Conservation (phyloP, 768 basidiomycete species). For the Phlebiopsis flavidoalba region DNA sequence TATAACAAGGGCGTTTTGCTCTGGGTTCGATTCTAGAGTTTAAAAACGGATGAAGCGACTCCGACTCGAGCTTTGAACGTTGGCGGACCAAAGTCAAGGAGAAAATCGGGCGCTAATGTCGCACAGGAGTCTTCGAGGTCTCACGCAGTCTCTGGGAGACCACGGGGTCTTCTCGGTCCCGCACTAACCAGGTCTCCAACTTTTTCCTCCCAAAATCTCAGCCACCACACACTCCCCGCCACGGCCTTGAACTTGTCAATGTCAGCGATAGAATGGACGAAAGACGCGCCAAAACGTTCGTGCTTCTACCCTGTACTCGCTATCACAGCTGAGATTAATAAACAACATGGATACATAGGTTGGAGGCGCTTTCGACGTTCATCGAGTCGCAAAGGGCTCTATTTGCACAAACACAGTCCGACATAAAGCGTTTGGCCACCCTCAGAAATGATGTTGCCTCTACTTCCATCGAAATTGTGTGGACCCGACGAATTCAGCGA, state of each 20-base stretch:
- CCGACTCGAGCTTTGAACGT: no score
- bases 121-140: background rate
- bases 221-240: background rate
- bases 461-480: slow-evolving; percentile 27
- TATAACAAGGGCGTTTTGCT: no score
- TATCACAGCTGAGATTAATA: background rate
- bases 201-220: slow-evolving; percentile 3
- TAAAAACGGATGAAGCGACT: no score
- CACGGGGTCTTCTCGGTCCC: background rate
- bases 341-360: slow-evolving; percentile 25
- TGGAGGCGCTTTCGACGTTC: slow-evolving; percentile 64
- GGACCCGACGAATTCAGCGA: slow-evolving; percentile 29
- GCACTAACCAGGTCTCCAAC: background rate
- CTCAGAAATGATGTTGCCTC: slow-evolving; percentile 36
- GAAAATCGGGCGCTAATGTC: no score
- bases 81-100: no score
- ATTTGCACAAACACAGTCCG: slow-evolving; percentile 54
- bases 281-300: slow-evolving; percentile 23
- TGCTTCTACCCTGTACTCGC: background rate
- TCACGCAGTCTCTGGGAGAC: background rate
- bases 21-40: no score
- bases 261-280: slow-evolving; percentile 20
- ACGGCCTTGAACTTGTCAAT: slow-evolving; percentile 12
- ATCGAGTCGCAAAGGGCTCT: slow-evolving; percentile 55
- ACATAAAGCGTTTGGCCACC: slow-evolving; percentile 51